Percentiles rank a stretch among this genome's conserved stretches.
These are phyloP conservation scores for Cyberlindnera veronae DNA, from an alignment of 805 yeast genomes.

Conservation along the genomic window DNA sequence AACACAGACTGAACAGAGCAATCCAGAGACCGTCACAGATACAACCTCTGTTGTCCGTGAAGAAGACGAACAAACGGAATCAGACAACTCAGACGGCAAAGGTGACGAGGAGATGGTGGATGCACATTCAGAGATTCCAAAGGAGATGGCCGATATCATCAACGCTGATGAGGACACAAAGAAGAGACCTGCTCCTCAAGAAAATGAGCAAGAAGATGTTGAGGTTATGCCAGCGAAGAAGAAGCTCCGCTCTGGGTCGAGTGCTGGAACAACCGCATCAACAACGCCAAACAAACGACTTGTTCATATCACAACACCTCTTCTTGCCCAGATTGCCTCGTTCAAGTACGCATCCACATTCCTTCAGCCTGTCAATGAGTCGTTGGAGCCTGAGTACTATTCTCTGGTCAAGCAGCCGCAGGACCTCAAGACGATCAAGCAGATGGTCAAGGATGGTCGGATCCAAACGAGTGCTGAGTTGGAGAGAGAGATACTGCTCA, in stretches of 20 bases:
- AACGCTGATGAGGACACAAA: not conserved
- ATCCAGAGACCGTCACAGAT: not conserved
- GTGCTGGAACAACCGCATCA: constrained; percentile 10
- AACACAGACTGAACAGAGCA: too few species aligned
- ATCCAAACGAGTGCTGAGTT: constrained; percentile 48
- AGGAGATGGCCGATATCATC: too few species aligned
- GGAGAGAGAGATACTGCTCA: constrained; percentile 64
- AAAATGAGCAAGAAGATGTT: constrained; percentile 1
- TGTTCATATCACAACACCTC: constrained; percentile 56
- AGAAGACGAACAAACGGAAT: constrained; percentile 5
- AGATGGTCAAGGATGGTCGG: constrained; percentile 54
- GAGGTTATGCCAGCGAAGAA: constrained; percentile 13
- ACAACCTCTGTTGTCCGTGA: not conserved
- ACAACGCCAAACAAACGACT: constrained; percentile 45
- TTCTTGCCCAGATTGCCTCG: constrained; percentile 61
- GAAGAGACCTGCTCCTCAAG: constrained; percentile 3
- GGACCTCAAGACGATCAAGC: constrained; percentile 62
- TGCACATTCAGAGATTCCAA: not conserved
- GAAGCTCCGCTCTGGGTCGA: constrained; percentile 25
- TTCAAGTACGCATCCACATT: constrained; percentile 75
- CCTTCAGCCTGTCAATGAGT: constrained; percentile 60
- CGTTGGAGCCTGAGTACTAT: constrained; percentile 69
- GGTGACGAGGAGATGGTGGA: not conserved
- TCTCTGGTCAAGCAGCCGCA: constrained; percentile 59
- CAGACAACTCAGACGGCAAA: constrained; percentile 8